A percentile compares a stretch with the other conserved stretches of the same genome.
These are phyloP conservation scores for Termitomyces sp. DNA, from an alignment of 768 basidiomycete genomes.

Conservation along the genomic window DNA sequence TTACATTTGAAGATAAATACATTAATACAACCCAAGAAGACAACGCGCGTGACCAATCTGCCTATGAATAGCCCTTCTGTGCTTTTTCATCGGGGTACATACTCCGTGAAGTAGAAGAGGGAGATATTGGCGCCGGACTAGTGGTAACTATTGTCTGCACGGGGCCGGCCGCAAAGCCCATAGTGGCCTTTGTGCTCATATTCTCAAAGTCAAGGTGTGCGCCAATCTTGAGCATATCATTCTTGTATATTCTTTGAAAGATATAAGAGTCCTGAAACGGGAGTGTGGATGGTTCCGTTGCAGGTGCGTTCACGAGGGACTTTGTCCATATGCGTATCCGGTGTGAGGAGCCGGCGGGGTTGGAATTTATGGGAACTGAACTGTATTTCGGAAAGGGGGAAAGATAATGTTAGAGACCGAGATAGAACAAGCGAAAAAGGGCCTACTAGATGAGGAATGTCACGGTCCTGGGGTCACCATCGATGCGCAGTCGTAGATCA, in stretches of 20 bases:
- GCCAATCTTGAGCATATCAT: constrained; percentile 57
- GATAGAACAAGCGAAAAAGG: not conserved
- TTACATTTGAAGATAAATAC: not conserved
- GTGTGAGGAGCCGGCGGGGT: constrained; percentile 52
- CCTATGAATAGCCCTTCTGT: constrained; percentile 7
- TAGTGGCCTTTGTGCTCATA: constrained; percentile 41
- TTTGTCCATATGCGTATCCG: constrained; percentile 61
- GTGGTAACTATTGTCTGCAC: constrained; percentile 29
- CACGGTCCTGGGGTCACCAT: constrained; percentile 46
- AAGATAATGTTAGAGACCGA: constrained; percentile 3
- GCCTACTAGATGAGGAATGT: constrained; percentile 60
- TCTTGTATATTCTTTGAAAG: constrained; percentile 64
- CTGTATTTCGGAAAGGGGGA: constrained; percentile 21
- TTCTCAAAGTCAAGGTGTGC: constrained; percentile 47
- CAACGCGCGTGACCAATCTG: not conserved
- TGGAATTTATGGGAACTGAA: constrained; percentile 47
- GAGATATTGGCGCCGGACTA: not conserved
- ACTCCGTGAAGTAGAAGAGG: not conserved
- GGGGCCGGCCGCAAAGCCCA: constrained; percentile 37
- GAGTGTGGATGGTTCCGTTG: constrained; percentile 24
- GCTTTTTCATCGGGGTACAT: constrained; percentile 6
- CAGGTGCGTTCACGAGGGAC: constrained; percentile 30
- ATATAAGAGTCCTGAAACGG: constrained; percentile 44
- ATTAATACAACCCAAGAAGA: not conserved
- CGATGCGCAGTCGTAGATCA: constrained; percentile 44